Base-by-base conservation (phyloP, 768 basidiomycete species). In the Suillus americanus region DNA sequence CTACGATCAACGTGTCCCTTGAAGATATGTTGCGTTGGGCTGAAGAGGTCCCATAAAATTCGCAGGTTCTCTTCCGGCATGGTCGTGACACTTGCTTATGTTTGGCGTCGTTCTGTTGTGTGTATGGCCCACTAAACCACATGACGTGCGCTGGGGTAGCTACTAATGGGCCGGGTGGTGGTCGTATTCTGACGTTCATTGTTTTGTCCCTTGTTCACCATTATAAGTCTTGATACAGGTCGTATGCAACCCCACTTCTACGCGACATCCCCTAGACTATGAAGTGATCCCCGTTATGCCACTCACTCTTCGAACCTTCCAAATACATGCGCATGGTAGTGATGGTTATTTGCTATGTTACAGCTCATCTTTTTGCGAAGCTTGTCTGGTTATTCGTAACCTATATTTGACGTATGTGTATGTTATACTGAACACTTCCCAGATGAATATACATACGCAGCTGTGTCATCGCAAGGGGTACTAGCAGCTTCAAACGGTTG, bases 21-120 rank as follows among this genome's bases (percentile, higher is more conserved):
- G 74, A 78, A 25, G 86, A 87, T 59, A 81, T 86, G 28, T 68
- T 85, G 41, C 79, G 79, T 35, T 89, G 88, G 88, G 84, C 86
- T 18, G 88, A 89, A 70, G 82, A 82, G 71, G 65, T 78, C 9
- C 33, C 64, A 62, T 77, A 65, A 71, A 30, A 41, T 41, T 20
- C 12, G 12, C 28, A 20, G 57, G 40, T 59, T 59, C 28, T 41
- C 18, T 41, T 59, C n/a, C 40, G 38, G 57, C 40, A 12, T 12
- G 18, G 57, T 28, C 18, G 25, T 28, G 53, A 28, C 10, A 57
- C 18, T 28, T 57, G 38, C 25, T 40, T n/a, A n/a, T 13, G 18
- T 30, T 23, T n/a, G 3, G 4, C 18, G 25, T 20, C 18, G 6
- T 41, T 38, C 38, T n/a, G 16, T 25, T 18, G 37, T 28, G 38